A percentile compares a stretch with the other conserved stretches of the same genome.
Conservation (phyloP, 2,329 filamentous ascomycete genomes). For the Chaetothyriales sp. region DNA sequence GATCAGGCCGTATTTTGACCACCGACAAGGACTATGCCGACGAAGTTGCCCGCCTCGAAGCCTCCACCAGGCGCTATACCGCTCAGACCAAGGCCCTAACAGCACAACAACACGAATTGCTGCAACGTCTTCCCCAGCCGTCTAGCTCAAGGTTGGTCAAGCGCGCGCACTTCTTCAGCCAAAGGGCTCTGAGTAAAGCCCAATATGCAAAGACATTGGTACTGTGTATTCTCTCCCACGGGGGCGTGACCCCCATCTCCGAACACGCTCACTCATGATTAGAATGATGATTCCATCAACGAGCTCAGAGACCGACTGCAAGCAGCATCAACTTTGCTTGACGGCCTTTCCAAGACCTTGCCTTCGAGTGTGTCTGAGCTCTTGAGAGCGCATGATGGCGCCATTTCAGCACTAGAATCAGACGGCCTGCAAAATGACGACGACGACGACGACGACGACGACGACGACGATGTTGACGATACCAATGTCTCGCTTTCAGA, state of each 20-base stretch:
- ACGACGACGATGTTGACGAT: neutral
- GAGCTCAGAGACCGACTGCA: neutral
- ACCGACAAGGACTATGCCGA: neutral
- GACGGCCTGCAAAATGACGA: conserved; percentile 2
- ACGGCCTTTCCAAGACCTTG: conserved; percentile 4
- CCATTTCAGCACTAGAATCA: conserved; percentile 2
- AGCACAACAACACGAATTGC: neutral
- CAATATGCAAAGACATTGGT: neutral
- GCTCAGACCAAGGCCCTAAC: neutral
- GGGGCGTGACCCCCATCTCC: no score
- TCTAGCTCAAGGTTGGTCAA: neutral
- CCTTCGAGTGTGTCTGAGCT: conserved; percentile 1
- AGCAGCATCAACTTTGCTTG: neutral
- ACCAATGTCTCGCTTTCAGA: neutral
- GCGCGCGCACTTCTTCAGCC: neutral
- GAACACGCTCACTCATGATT: neutral
- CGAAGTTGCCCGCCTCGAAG: neutral
- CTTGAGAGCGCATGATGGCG: conserved; percentile 10
- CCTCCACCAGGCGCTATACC: neutral
- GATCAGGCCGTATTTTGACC: neutral
- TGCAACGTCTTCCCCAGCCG: neutral
- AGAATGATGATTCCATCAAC: neutral
- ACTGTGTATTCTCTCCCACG: neutral
- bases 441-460: neutral
- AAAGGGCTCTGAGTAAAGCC: neutral